These are phyloP conservation scores for Hyphopichia pseudoburtonii DNA, from an alignment of 1,139 yeast genomes.

Conservation along the genomic window DNA sequence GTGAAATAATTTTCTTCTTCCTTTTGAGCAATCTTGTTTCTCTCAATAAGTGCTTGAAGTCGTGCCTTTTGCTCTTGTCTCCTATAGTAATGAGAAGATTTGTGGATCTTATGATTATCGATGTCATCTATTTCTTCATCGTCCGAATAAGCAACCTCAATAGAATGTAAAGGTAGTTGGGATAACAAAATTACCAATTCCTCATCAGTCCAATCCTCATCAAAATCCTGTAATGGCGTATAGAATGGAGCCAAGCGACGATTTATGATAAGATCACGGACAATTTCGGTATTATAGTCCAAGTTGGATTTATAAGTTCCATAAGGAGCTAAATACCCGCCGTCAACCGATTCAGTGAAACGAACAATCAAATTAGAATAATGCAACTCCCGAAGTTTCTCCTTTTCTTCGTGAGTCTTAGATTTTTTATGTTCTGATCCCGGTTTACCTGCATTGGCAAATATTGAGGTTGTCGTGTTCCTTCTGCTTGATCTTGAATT, in stretches of 20 bases:
- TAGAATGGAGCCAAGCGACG: constrained; percentile 86
- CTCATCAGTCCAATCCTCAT: constrained; percentile 70
- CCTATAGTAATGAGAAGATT: constrained; percentile 47
- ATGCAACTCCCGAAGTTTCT: constrained; percentile 51
- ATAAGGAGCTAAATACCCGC: constrained; percentile 81
- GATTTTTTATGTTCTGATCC: constrained; percentile 25
- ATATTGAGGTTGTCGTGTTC: constrained; percentile 17
- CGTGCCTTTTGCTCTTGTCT: constrained; percentile 56
- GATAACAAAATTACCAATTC: constrained; percentile 61
- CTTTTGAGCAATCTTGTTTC: constrained; percentile 52
- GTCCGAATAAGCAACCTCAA: constrained; percentile 54
- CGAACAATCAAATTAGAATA: constrained; percentile 57
- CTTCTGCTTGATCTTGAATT: constrained; percentile 13
- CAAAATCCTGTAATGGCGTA: constrained; percentile 83
- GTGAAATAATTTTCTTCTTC: constrained; percentile 50
- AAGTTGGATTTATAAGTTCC: constrained; percentile 78
- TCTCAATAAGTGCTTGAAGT: constrained; percentile 48
- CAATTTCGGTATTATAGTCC: constrained; percentile 73
- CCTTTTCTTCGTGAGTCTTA: constrained; percentile 50
- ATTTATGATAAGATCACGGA: constrained; percentile 56
- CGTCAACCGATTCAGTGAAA: constrained; percentile 65
- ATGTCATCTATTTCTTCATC: constrained; percentile 54
- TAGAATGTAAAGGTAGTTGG: constrained; percentile 58
- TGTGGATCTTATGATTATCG: constrained; percentile 57
- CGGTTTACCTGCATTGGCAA: constrained; percentile 11